Percentiles rank a stretch among this genome's conserved stretches.
These are phyloP conservation scores for Trichoderma virens DNA, from an alignment of 495 filamentous ascomycete genomes.

Conservation along the genomic window DNA sequence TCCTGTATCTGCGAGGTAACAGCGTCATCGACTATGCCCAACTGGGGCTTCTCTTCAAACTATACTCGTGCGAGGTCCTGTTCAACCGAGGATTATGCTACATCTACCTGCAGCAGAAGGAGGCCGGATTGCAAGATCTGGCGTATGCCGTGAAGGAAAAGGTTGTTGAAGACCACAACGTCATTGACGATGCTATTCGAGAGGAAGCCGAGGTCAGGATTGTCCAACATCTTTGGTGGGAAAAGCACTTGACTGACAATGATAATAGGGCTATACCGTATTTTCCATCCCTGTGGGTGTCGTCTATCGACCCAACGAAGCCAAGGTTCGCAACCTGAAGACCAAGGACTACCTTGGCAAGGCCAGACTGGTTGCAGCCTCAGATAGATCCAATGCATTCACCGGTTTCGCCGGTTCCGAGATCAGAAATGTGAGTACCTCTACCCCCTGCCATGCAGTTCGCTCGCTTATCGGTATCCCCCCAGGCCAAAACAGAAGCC, in stretches of 20 bases:
- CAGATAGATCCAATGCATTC: slow-evolving; percentile 67
- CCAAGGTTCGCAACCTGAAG: slow-evolving; percentile 97
- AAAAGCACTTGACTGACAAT: slow-evolving; percentile 15
- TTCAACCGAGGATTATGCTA: slow-evolving; percentile 98
- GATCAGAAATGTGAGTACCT: slow-evolving; percentile 51
- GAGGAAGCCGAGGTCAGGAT: slow-evolving; percentile 79
- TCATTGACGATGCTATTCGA: slow-evolving; percentile 92
- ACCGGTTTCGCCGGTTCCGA: slow-evolving; percentile 71
- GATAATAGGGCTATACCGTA: slow-evolving; percentile 81
- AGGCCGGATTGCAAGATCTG: slow-evolving; percentile 84
- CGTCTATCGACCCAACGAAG: slow-evolving; percentile 89
- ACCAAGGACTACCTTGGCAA: slow-evolving; percentile 96
- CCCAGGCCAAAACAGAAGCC: slow-evolving; percentile 13
- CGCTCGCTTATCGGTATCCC: slow-evolving; percentile 17
- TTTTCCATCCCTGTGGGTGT: slow-evolving; percentile 98
- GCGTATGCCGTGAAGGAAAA: slow-evolving; percentile 93
- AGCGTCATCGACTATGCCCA: slow-evolving; percentile 98
- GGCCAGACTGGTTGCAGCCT: slow-evolving; percentile 85
- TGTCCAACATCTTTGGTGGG: neutral
- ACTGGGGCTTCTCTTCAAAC: slow-evolving; percentile 87
- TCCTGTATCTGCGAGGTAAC: slow-evolving; percentile 91
- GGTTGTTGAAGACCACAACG: slow-evolving; percentile 87
- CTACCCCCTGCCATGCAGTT: neutral
- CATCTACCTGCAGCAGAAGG: slow-evolving; percentile 89
- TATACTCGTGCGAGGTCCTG: slow-evolving; percentile 94